Base-by-base conservation (phyloP, 768 basidiomycete species). In the Termitomyces sp. region DNA sequence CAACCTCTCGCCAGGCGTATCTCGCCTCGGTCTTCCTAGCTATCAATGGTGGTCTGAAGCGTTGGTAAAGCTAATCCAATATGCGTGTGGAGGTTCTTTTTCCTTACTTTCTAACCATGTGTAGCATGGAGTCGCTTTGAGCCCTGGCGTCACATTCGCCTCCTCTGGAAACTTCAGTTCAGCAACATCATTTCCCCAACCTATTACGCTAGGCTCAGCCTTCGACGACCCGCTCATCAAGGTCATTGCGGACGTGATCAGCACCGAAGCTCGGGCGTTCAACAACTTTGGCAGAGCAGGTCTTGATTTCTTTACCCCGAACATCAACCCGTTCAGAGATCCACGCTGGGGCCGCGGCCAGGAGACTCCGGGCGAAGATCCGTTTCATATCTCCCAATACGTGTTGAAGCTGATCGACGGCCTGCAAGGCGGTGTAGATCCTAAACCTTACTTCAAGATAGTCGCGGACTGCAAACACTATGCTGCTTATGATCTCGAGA, bases 1-100 rank as follows among this genome's bases (percentile, higher is more conserved):
- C 49, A 83, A 80, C 58, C 58, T 65, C 0, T 75, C 81, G 6
- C 76, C 79, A 6, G 84, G 81, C 31, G 81, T 84, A 22, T 69
- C 82, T 55, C 77, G 82, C 12, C 73, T 84, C 3, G 83, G 82
- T n/a, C 68, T 86, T 27, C 81, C 82, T 11, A 65, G 77, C 18
- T 86, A 86, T 54, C 73, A 82, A 49, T 84, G 83, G 82, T 85
- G 84, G 83, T 80, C 78, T 24, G 83, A 85, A 70, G 83, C 77
- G 2, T 64, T 85, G 64, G 84, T 84, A 63, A 51, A 36, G 15
- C 39, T n/a, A 31, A 31, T 22, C 11, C 22, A 13, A 27, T n/a
- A 27, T 8, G 30, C n/a, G 15, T 22, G 6, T 27, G 12, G 6
- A 15, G 31, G 37, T 24, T 11, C 22, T 6, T 27, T 34, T 7